A percentile compares a stretch with the other conserved stretches of the same genome.
These are phyloP conservation scores for Pichia eremophila DNA, from an alignment of 805 yeast species.

Conservation along the genomic window DNA sequence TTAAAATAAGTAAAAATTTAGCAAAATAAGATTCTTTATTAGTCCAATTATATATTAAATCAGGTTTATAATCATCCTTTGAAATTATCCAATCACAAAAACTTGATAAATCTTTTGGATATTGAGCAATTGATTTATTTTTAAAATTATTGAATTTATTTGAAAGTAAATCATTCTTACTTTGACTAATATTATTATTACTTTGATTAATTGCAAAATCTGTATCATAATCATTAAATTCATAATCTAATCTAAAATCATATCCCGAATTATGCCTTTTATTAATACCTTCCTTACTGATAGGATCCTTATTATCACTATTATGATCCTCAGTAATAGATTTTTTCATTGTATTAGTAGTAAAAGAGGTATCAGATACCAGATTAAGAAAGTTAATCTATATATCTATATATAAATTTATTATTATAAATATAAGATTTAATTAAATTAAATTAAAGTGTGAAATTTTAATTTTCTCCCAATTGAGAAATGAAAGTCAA, in stretches of 20 bases:
- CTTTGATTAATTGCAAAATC: background rate
- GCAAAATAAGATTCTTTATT: background rate
- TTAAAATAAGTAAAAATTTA: background rate
- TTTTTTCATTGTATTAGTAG: too few species aligned
- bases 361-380: too few species aligned
- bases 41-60: background rate
- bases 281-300: background rate
- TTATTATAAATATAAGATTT: too few species aligned
- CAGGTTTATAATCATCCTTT: background rate
- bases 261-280: background rate
- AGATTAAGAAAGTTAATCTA: too few species aligned
- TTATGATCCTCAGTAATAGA: too few species aligned
- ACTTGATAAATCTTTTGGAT: background rate
- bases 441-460: too few species aligned
- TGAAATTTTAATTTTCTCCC: too few species aligned
- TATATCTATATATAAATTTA: too few species aligned
- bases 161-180: background rate
- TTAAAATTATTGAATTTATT: background rate
- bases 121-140: background rate
- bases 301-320: too few species aligned
- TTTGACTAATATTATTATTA: too few species aligned
- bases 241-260: background rate
- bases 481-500: too few species aligned
- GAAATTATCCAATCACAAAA: background rate
- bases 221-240: background rate